Percentiles rank a stretch among this genome's conserved stretches.
phyloP scores from a whole-genome alignment of 2,329 filamentous ascomycete genomes.

The Cladosporium sp. region DNA sequence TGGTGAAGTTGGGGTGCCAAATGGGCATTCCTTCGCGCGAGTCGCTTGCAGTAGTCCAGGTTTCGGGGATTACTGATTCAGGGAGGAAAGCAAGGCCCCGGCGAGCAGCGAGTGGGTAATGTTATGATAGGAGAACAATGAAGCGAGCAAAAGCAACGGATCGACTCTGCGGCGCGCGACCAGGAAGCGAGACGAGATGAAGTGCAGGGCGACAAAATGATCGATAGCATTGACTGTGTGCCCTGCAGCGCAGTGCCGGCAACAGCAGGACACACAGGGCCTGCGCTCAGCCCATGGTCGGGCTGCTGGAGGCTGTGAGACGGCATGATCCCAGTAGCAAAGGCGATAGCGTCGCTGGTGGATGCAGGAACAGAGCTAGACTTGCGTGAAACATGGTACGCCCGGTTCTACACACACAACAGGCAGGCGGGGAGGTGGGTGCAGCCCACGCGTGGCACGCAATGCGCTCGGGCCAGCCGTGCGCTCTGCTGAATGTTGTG shows the following conservation, averaged over 20 bases:
- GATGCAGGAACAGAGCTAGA: constrained; percentile 12
- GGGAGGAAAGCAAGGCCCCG: neutral
- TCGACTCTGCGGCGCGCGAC: neutral
- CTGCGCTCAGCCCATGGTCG: constrained; percentile 8
- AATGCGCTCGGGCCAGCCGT: constrained; percentile 1
- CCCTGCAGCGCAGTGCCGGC: constrained; percentile 3
- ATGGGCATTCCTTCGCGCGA: constrained; percentile 10
- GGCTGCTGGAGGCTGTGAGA: constrained; percentile 10
- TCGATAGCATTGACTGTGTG: constrained; percentile 10
- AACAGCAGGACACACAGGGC: neutral
- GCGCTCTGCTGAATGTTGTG: no score
- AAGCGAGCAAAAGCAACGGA: neutral
- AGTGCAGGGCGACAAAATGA: neutral
- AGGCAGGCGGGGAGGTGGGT: constrained; percentile 6
- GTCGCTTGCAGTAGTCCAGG: constrained; percentile 8
- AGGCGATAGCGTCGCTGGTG: constrained; percentile 9
- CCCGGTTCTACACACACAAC: constrained; percentile 7
- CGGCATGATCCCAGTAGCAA: constrained; percentile 10
- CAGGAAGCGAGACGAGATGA: constrained; percentile 6
- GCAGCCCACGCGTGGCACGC: constrained; percentile 11
- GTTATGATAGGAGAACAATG: neutral
- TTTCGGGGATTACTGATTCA: neutral
- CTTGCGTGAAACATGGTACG: constrained; percentile 10
- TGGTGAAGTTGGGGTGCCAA: neutral
- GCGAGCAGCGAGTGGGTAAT: neutral